A percentile compares a stretch with the other conserved stretches of the same genome.
Evolutionary conservation across 345 rosid species (phyloP).

Genomic region (Ceriops tagal): DNA sequence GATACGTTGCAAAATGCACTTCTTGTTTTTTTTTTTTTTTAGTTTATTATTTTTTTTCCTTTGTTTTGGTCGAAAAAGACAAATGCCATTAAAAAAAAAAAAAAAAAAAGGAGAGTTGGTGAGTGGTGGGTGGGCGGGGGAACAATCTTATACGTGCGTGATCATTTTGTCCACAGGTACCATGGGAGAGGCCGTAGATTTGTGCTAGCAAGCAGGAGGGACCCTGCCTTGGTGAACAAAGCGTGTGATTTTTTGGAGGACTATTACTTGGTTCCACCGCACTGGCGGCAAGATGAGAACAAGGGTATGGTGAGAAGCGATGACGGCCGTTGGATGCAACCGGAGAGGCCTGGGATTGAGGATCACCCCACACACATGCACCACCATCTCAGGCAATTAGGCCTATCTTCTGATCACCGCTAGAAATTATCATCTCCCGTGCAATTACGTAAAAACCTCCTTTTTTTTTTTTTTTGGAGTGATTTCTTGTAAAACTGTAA

Average conservation of each 20-base stretch:
- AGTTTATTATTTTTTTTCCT: too few species aligned
- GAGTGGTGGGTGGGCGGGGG: too few species aligned
- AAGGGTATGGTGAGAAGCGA: constrained; percentile 60
- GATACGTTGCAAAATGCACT: too few species aligned
- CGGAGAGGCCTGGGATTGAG: constrained; percentile 56
- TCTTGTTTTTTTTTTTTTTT: too few species aligned
- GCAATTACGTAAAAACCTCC: too few species aligned
- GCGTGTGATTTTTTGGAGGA: constrained; percentile 64
- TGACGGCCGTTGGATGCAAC: constrained; percentile 74
- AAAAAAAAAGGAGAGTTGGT: too few species aligned
- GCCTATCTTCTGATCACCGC: constrained; percentile 13
- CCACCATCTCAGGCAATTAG: constrained; percentile 41
- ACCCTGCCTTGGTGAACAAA: constrained; percentile 74
- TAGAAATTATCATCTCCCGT: neutral
- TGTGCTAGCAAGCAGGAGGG: constrained; percentile 61
- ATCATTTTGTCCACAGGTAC: constrained; percentile 32
- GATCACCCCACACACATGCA: constrained; percentile 53
- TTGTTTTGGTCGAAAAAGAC: too few species aligned
- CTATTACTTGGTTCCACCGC: constrained; percentile 68
- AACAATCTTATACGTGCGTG: too few species aligned
- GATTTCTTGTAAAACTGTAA: too few species aligned
- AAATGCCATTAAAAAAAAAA: too few species aligned
- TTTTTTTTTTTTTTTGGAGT: too few species aligned
- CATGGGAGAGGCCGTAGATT: constrained; percentile 68
- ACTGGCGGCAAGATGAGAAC: constrained; percentile 70